Evolutionary conservation across 2,329 filamentous ascomycete species (phyloP), one percentile per base, ranked within the genome.

Genomic region (Beauveria rudraprayagi): DNA sequence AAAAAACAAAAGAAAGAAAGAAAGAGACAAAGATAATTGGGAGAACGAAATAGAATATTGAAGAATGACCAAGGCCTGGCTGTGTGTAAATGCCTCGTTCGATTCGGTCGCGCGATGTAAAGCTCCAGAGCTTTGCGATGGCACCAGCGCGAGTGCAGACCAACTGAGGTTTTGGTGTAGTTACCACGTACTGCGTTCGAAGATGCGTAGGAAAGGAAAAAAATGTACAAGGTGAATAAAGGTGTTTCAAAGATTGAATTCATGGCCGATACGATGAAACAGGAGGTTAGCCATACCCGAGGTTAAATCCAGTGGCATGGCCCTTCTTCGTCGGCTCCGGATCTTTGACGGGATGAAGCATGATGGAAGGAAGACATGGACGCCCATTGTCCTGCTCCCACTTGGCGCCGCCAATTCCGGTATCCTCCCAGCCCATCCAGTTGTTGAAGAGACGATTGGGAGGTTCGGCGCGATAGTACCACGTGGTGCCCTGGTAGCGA

Each of bases 381-480:
- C 83, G 77, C 17, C 84, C 84, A 66, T 85, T 73, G 34, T 71
- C 67, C 62, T 76, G 73, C 68, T 87, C 84, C 83, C 83, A 86
- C 52, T 78, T 72, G 44, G 71, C 64, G 2, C 83, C 84, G 19
- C 83, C 84, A 24, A 83, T 72, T 14, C 71, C 77, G 14, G 76
- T 80, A 66, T 86, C 83, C 63, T 78, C 75, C 72, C 81, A 84
- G 22, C 84, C 84, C 75, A 86, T 79, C 78, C 83, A 85, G 72
- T 86, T 85, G 73, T 84, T 83, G 71, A 82, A 86, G 46, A 87
- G 68, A 47, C 82, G 76, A 67, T 81, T 81, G 1, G 84, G 83
- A 8, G 82, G 80, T 54, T 77, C 76, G 3, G 83, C 81, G 40
- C 82, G 78, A 70, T 80, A 85, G 70, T 86, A 85, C 83, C 83